Evolutionary conservation across 2,329 filamentous ascomycete genomes (phyloP), one percentile per base, ranked within the genome.

Genomic region (Phaeosphaeriaceae sp.): DNA sequence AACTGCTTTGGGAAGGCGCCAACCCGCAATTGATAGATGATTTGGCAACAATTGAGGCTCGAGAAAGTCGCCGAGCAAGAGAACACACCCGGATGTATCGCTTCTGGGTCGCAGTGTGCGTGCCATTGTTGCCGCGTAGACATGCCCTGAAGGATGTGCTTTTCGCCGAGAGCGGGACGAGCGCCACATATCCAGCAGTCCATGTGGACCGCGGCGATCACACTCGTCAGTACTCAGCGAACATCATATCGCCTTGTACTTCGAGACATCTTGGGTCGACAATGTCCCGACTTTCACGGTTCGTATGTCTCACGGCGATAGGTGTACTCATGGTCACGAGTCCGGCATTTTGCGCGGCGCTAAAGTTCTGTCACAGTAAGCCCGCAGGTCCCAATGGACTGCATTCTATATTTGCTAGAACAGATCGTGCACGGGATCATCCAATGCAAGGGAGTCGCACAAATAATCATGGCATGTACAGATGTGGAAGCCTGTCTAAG

Each of bases 1-100:
- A 13, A 22, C 52, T 35, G 13, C 40, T 55, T 59, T 52, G 26
- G 56, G 56, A 55, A 55, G 30, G 52, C 48, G 49, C 28, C 26
- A 52, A 46, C 35, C 49, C 44, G 46, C 22, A 49, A 23, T 44
- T 49, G 28, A 24, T n/a, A 15, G 44, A 30, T 43, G 54, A 30
- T 46, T 21, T 49, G 54, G 21, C 22, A 35, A 13, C 22, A 22
- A 46, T 30, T 19, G 48, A 48, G 26, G 40, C 24, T 49, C 47
- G 23, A 28, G 15, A 9, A 28, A 24, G 21, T 26, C 44, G 44
- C 22, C 44, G 23, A 47, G 23, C 21, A 24, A 13, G 26, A 47
- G 17, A 7, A 24, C 3, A 49, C 13, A 49, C 17, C 24, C 24
- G 24, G 47, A 17, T 26, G 47, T 9, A 19, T 21, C 19, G 26